A percentile compares a stretch with the other conserved stretches of the same genome.
Conservation (phyloP, 192 early-diverging fungal genomes). For the Backusella circina region DNA sequence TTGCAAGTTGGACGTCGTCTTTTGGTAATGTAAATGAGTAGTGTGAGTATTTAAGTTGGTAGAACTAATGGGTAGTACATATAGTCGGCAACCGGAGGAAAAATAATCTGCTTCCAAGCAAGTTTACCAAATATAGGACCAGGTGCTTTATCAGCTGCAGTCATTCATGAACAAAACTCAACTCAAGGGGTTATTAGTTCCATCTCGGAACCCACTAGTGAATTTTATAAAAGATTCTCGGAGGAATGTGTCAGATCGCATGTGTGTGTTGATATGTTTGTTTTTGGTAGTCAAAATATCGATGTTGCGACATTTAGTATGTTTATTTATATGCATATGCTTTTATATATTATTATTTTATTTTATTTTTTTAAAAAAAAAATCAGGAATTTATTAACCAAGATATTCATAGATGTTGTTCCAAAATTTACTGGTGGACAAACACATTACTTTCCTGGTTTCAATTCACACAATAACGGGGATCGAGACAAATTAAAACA, state of each 20-base stretch:
- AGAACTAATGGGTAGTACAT: neutral
- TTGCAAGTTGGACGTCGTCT: constrained; percentile 66
- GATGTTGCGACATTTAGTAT: constrained; percentile 68
- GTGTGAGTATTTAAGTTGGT: neutral
- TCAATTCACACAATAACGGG: constrained; percentile 60
- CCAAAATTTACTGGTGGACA: constrained; percentile 75
- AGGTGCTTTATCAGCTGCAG: constrained; percentile 54
- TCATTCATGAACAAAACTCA: neutral
- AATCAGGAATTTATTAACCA: neutral
- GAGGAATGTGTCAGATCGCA: constrained; percentile 73
- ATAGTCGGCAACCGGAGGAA: constrained; percentile 63
- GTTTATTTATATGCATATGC: constrained; percentile 2
- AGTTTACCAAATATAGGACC: constrained; percentile 68
- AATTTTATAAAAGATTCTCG: constrained; percentile 79
- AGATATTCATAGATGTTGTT: constrained; percentile 26
- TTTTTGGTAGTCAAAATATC: constrained; percentile 63
- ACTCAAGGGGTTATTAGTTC: constrained; percentile 43
- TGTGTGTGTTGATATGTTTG: constrained; percentile 70
- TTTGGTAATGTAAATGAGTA: constrained; percentile 37
- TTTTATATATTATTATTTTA: neutral
- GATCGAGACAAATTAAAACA: constrained; percentile 61
- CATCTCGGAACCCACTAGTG: constrained; percentile 57
- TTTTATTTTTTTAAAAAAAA: neutral
- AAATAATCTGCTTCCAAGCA: constrained; percentile 69
- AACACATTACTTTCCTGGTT: constrained; percentile 71